phyloP scores from a whole-genome alignment of 306 rosid species.

The Argentina anserina region DNA sequence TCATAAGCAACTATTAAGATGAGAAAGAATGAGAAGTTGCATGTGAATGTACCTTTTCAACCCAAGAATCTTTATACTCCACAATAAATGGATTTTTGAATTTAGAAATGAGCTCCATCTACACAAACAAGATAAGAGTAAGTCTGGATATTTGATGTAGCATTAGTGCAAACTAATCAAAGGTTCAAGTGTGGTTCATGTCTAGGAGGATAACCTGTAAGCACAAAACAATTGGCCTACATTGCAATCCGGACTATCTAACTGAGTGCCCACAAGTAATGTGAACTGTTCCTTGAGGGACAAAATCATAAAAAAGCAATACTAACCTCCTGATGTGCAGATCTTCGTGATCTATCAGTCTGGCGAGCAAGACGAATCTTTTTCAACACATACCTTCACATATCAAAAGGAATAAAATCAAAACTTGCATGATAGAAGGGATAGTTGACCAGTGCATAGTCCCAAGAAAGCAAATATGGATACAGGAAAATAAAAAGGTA shows the following conservation, averaged over 20 bases:
- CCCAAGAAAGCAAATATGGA: slow-evolving; percentile 10
- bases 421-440: slow-evolving; percentile 5
- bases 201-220: background rate
- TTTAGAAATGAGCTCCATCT: slow-evolving; percentile 98
- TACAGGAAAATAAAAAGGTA: slow-evolving; percentile 7
- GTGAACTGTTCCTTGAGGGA: background rate
- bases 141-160: background rate
- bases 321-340: slow-evolving; percentile 96
- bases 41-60: slow-evolving; percentile 67
- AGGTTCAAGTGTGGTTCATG: slow-evolving; percentile 18
- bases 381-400: slow-evolving; percentile 81
- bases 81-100: slow-evolving; percentile 87
- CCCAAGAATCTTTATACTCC: slow-evolving; percentile 99
- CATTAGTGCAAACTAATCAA: slow-evolving; percentile 8
- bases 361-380: slow-evolving; percentile 98
- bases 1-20: background rate
- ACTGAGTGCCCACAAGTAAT: background rate
- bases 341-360: slow-evolving; percentile 85
- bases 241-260: background rate
- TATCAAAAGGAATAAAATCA: slow-evolving; percentile 15
- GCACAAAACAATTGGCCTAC: background rate
- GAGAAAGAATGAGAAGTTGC: slow-evolving; percentile 1
- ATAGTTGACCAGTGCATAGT: background rate
- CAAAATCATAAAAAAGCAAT: slow-evolving; percentile 13
- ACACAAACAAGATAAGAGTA: slow-evolving; percentile 21